Base-by-base conservation (phyloP, 768 basidiomycete species). In the Leccinum truebloodii region DNA sequence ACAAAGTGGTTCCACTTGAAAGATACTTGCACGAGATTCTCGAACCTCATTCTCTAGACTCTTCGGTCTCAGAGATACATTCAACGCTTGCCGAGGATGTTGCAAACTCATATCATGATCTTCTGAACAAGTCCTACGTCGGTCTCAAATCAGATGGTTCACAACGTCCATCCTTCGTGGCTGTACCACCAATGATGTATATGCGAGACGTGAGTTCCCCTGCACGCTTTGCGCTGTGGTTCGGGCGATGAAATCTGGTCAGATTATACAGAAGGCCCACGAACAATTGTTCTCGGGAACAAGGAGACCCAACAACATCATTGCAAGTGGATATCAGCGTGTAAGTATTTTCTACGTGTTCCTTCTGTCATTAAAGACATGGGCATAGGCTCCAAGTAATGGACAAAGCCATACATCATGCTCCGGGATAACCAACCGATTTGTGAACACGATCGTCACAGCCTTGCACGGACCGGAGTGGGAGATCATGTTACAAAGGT, bases 401-500 rank as follows among this genome's bases (percentile, higher is more conserved):
- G 78, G 77, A 52, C 81, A 78, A 68, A 68, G 69, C 7, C 78
- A 78, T 24, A 67, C 76, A 58, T 68, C 71, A 22, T 71, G 81
- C 26, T 65, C 76, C 12, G 80, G 79, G 7, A 78, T 90, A 53
- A 77, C 77, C 14, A 90, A 87, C 66, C 78, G 77, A 59, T 86
- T 85, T 64, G 78, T 90, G 16, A 95, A 94, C 69, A 92, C 92
- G 0, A 80, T 85, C n/a, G 75, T 91, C 34, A 87, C 86, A 12
- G 83, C 83, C 0, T 74, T 95, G n/a, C 81, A 87, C 62, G 78
- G 80, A 0, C 77, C 80, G 0, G 84, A 87, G 60, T 95, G 92
- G 92, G 81, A 84, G 55, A 71, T 67, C 2, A 75, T 94, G 13
- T 75, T 92, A 1, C 73, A 81, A 49, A 80, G 88, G 92, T 88